Evolutionary conservation across 179 eudicot species (phyloP), one percentile per base, ranked within the genome.

Genomic region (Spergularia azorica): DNA sequence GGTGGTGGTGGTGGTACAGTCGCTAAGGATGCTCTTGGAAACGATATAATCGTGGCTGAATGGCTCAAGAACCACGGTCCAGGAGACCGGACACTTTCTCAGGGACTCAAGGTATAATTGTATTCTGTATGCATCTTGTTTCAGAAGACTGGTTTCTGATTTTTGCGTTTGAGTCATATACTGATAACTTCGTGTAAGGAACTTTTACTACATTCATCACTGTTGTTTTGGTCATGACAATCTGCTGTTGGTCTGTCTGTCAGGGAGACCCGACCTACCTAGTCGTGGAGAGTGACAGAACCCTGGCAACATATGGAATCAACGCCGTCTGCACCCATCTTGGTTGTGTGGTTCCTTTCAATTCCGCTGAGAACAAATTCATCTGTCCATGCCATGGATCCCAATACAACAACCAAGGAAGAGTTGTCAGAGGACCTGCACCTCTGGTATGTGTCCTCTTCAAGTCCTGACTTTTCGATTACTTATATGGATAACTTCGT

Each of bases 351-450:
- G 98, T 94, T 61, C 98, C 98, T 6, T 94, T 81, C 77, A 94
- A 94, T 73, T 38, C 67, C 5, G 98, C 98, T 10, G 98, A 94
- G 87, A 94, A 94, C 85, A 94, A 94, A 83, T 94, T 94, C 87
- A 86, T 92, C 63, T 92, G 97, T 84, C 98, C 98, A 0, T 94
- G 98, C 92, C 97, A 94, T 71, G 98, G 98, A 41, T 94, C 98
- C 52, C 98, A 92, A 67, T 94, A 94, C 92, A 92, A 94, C 78
- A 88, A 88, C 76, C 97, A 94, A 85, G 98, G 98, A 67, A 86
- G 63, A 57, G 98, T 92, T 76, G 96, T 94, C 13, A 80, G 98
- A 67, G 98, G 98, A 70, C 98, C 97, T 73, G 98, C 98, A 77
- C 98, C 98, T 68, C 81, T 94, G 87, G 98, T 94, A 84, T 78